Evolutionary conservation across 352 stramenopile species (phyloP).

Genomic region (Pythium guiyangense): DNA sequence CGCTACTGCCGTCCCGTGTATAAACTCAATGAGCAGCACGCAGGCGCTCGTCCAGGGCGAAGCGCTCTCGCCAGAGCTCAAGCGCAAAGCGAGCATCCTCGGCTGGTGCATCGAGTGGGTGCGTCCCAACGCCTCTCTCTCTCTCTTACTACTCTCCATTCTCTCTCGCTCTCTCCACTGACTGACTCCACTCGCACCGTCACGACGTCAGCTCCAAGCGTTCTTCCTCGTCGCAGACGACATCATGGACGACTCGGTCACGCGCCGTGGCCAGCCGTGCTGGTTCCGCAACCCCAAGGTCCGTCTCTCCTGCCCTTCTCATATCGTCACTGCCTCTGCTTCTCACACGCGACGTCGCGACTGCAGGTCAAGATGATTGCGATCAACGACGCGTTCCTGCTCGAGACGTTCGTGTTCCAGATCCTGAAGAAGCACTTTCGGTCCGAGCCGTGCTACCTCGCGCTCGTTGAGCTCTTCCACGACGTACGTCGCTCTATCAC

Average conservation of each 20-base stretch:
- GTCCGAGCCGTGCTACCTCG: slow-evolving; percentile 82
- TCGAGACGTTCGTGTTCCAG: slow-evolving; percentile 92
- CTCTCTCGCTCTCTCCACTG: no score
- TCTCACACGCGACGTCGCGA: no score
- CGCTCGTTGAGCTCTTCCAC: slow-evolving; percentile 96
- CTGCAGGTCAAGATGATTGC: slow-evolving; percentile 90
- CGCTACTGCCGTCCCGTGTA: background rate
- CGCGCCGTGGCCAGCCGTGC: slow-evolving; percentile 94
- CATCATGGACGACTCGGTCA: slow-evolving; percentile 97
- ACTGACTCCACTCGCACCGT: no score
- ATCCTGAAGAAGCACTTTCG: slow-evolving; percentile 89
- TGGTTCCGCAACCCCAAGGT: slow-evolving; percentile 92
- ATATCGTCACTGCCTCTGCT: no score
- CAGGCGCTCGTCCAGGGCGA: slow-evolving; percentile 49
- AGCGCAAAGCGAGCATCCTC: slow-evolving; percentile 89
- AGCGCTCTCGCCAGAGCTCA: slow-evolving; percentile 56
- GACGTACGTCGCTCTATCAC: slow-evolving; percentile 44
- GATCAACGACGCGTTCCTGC: slow-evolving; percentile 96
- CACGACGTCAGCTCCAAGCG: slow-evolving; percentile 97
- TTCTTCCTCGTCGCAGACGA: slow-evolving; percentile 99
- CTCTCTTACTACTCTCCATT: no score
- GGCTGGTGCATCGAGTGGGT: slow-evolving; percentile 98
- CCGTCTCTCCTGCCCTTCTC: no score
- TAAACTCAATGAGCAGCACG: slow-evolving; percentile 24
- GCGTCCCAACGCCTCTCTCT: no score